Base-by-base conservation (phyloP, 1,284 basidiomycete species). In the Vanrija sp. region DNA sequence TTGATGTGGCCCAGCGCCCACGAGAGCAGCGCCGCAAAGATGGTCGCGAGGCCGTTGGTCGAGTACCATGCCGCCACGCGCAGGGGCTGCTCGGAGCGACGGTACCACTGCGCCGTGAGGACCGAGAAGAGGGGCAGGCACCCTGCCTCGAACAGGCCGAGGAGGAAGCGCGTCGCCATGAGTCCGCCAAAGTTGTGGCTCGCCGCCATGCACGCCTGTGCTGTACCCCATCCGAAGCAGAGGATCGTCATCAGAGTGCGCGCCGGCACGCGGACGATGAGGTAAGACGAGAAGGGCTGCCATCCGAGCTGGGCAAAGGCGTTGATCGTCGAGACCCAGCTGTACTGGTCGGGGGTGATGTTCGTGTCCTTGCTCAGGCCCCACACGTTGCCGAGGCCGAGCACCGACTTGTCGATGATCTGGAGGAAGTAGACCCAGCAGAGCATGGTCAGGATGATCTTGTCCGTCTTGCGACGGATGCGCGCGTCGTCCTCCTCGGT, bases 101-200 rank as follows among this genome's bases (percentile, higher is more conserved):
- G 59, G 57, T 75, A 77, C 73, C 73, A 77, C 37, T 71, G 68
- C 18, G 66, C 56, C 9, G 73, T 75, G 37, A 77, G 59, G 41
- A 77, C 60, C 22, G 70, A 64, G 62, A 77, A 75, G 8, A 77
- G 61, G 1, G 75, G 75, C 3, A 77, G 58, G 47, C 72, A 74
- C 6, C 70, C 71, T 1, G 75, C 72, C 50, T 77, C 75, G 49
- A 75, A 77, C 2, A 77, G 67, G 53, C 74, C 75, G 12, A 77
- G 63, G 19, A 77, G 51, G 64, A 75, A 72, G 23, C 74, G 67
- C 16, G 63, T 70, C 10, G 66, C 73, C 24, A 69, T 53, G 8
- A 75, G 59, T 3, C 62, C 50, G 5, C 53, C 54, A 47, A 64
- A 72, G 44, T 51, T 64, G 24, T 46, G 54, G 9, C 66, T 60